A percentile compares a stretch with the other conserved stretches of the same genome.
phyloP scores from a whole-genome alignment of 495 filamentous ascomycete species.

The Trichoderma parareesei region DNA sequence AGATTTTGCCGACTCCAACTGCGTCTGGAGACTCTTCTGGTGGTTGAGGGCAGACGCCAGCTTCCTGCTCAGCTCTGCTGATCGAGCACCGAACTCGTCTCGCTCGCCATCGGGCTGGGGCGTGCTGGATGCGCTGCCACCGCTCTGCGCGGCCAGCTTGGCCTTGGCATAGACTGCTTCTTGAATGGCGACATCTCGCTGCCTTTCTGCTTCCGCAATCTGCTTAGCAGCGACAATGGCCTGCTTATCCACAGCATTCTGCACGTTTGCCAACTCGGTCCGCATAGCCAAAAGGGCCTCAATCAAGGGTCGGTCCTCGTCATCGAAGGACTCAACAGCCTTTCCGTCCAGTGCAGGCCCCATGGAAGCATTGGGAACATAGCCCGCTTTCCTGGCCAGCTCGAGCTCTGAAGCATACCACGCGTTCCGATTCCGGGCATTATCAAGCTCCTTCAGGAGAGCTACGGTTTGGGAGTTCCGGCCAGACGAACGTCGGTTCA shows the following conservation, averaged over 20 bases:
- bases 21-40: constrained; percentile 66
- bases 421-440: constrained; percentile 73
- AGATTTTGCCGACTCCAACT: constrained; percentile 53
- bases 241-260: constrained; percentile 79
- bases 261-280: constrained; percentile 73
- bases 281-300: constrained; percentile 91
- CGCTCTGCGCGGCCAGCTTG: constrained; percentile 75
- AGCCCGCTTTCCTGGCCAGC: constrained; percentile 80
- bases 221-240: constrained; percentile 73
- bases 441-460: constrained; percentile 74
- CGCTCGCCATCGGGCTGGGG: constrained; percentile 60
- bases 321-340: constrained; percentile 66
- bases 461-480: constrained; percentile 52
- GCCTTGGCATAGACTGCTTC: constrained; percentile 94
- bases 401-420: constrained; percentile 97
- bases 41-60: constrained; percentile 70
- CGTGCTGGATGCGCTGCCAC: constrained; percentile 56
- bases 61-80: constrained; percentile 71
- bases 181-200: constrained; percentile 81
- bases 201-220: constrained; percentile 87
- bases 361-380: constrained; percentile 61
- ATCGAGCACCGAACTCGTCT: constrained; percentile 54
- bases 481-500: constrained; percentile 40
- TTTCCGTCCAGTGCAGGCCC: constrained; percentile 71
- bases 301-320: constrained; percentile 85